phyloP scores from a whole-genome alignment of 192 early-diverging fungal genomes.

The Coemansia sp. region DNA sequence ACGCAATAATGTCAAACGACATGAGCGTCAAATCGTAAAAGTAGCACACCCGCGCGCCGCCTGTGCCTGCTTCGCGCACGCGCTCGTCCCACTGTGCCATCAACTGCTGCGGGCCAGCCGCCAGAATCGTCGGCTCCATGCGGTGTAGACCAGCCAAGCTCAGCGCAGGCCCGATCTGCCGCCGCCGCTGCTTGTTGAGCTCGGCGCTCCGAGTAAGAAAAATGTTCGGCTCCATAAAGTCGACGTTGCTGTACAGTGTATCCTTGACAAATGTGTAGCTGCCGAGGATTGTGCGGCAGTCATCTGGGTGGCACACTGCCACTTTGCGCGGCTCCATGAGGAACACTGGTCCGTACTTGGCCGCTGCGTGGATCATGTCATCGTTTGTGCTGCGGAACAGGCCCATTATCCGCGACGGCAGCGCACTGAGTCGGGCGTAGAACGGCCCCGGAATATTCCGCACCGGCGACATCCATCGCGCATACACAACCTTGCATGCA shows the following conservation, averaged over 20 bases:
- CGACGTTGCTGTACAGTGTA: constrained; percentile 22
- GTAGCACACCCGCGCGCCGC: constrained; percentile 18
- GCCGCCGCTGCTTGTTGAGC: constrained; percentile 36
- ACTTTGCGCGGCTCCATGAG: constrained; percentile 35
- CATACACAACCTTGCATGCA: constrained; percentile 7
- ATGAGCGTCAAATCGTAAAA: constrained; percentile 26
- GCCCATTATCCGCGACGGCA: constrained; percentile 13
- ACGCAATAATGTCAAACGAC: constrained; percentile 39
- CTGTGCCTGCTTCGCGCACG: not conserved
- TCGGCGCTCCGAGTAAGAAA: constrained; percentile 34
- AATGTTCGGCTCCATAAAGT: constrained; percentile 42
- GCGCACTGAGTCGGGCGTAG: constrained; percentile 15
- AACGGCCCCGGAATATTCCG: constrained; percentile 30
- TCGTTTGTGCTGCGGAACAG: constrained; percentile 25
- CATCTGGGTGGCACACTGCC: constrained; percentile 31
- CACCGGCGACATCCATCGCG: constrained; percentile 26
- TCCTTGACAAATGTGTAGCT: constrained; percentile 30
- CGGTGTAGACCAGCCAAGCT: constrained; percentile 18
- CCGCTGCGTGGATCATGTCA: constrained; percentile 20
- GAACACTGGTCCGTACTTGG: constrained; percentile 28
- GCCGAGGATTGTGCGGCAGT: constrained; percentile 28
- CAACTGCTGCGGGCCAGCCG: constrained; percentile 28
- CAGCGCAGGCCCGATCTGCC: constrained; percentile 35
- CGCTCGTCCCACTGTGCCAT: constrained; percentile 27
- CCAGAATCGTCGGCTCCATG: constrained; percentile 44